A percentile compares a stretch with the other conserved stretches of the same genome.
Conservation (phyloP, 768 basidiomycete genomes). For the Collybia sordida region DNA sequence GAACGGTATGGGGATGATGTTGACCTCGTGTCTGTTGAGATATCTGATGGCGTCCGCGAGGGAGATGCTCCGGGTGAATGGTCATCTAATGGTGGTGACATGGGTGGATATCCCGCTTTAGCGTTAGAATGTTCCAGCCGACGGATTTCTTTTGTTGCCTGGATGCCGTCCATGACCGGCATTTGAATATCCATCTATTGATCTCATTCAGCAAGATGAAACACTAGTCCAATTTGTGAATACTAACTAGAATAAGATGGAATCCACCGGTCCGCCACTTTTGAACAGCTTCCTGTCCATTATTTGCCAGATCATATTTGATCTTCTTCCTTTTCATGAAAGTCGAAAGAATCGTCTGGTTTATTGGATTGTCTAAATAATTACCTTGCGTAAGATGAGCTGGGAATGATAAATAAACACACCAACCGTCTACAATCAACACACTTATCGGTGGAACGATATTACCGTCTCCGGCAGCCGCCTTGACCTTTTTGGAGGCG, state of each 20-base stretch:
- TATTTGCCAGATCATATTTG: slow-evolving; percentile 90
- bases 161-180: slow-evolving; percentile 98
- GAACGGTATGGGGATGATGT: slow-evolving; percentile 75
- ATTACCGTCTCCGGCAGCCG: slow-evolving; percentile 50
- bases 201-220: slow-evolving; percentile 1
- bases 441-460: slow-evolving; percentile 97
- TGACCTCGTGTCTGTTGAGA: slow-evolving; percentile 45
- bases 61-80: slow-evolving; percentile 11
- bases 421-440: slow-evolving; percentile 93
- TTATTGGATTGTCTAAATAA: slow-evolving; percentile 90
- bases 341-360: slow-evolving; percentile 95
- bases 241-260: slow-evolving; percentile 89
- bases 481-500: slow-evolving; percentile 50
- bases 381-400: slow-evolving; percentile 8
- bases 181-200: slow-evolving; percentile 99
- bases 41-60: slow-evolving; percentile 52
- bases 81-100: slow-evolving; percentile 62
- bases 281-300: slow-evolving; percentile 93
- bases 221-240: neutral
- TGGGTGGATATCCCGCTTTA: slow-evolving; percentile 64
- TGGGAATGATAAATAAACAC: neutral
- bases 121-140: slow-evolving; percentile 72
- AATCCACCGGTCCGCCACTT: slow-evolving; percentile 94
- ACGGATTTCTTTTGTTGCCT: slow-evolving; percentile 95
- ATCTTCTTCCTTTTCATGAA: slow-evolving; percentile 97